These are phyloP conservation scores for Phanerochaete carnosa DNA, from an alignment of 768 basidiomycete species.

Conservation along the genomic window DNA sequence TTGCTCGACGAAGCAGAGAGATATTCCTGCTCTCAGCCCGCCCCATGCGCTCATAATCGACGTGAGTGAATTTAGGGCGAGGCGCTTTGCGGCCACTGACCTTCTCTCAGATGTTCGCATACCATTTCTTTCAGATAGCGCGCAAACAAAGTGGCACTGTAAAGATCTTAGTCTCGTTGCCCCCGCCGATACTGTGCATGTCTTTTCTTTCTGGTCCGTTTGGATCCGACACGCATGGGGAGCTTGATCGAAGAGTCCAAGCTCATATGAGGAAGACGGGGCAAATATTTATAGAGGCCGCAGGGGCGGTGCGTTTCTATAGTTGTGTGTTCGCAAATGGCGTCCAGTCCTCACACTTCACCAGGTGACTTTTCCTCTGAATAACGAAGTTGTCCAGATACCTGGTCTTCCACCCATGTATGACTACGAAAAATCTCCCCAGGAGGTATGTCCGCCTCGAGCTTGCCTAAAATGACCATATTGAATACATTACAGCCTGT, in stretches of 20 bases:
- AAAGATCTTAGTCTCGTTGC: too few species aligned
- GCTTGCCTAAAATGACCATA: too few species aligned
- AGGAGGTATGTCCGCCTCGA: conserved; percentile 5
- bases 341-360: too few species aligned
- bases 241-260: too few species aligned
- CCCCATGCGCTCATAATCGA: background rate
- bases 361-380: background rate
- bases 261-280: too few species aligned
- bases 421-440: conserved; percentile 7
- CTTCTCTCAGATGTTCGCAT: background rate
- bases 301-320: too few species aligned
- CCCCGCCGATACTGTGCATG: too few species aligned
- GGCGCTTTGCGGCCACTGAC: background rate
- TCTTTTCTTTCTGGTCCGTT: too few species aligned
- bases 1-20: background rate
- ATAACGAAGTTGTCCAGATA: background rate
- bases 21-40: background rate
- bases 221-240: too few species aligned
- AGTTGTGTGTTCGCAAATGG: too few species aligned
- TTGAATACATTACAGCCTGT: background rate
- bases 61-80: background rate
- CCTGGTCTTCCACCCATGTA: conserved; percentile 8
- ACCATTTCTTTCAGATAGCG: background rate
- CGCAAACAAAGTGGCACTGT: too few species aligned
- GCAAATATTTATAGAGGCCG: too few species aligned